Evolutionary conservation across 1,284 basidiomycete species (phyloP).

Genomic region (Ceratobasidium sp.): DNA sequence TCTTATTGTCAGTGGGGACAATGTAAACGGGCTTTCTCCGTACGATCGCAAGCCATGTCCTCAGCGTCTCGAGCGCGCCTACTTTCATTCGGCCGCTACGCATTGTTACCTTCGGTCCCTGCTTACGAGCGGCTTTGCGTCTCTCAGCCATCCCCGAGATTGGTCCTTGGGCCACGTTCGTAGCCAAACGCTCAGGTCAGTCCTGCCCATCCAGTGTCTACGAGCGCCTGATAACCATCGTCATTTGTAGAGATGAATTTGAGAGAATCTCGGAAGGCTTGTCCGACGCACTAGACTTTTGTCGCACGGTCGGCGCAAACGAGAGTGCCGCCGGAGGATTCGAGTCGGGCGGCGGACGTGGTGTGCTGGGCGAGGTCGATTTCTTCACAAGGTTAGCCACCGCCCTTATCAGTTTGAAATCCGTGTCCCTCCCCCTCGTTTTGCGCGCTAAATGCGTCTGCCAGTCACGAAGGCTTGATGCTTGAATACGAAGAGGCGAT

Average conservation of each 20-base stretch:
- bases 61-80: constrained; percentile 87
- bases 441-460: constrained; percentile 7
- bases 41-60: constrained; percentile 89
- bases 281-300: constrained; percentile 94
- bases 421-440: background rate
- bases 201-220: constrained; percentile 5
- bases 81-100: constrained; percentile 95
- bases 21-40: constrained; percentile 87
- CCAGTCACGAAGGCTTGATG: constrained; percentile 93
- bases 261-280: constrained; percentile 86
- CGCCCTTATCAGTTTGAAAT: background rate
- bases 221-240: background rate
- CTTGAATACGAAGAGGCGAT: constrained; percentile 94
- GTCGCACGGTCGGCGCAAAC: constrained; percentile 84
- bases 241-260: constrained; percentile 75
- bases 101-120: constrained; percentile 93
- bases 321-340: constrained; percentile 59
- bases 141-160: constrained; percentile 88
- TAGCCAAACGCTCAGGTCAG: constrained; percentile 75
- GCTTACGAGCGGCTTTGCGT: constrained; percentile 91
- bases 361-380: constrained; percentile 90
- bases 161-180: constrained; percentile 96
- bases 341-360: constrained; percentile 75
- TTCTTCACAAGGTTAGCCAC: constrained; percentile 85
- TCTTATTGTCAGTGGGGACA: constrained; percentile 80